phyloP scores from a whole-genome alignment of 768 basidiomycete genomes.

The Lactarius akahatsu region DNA sequence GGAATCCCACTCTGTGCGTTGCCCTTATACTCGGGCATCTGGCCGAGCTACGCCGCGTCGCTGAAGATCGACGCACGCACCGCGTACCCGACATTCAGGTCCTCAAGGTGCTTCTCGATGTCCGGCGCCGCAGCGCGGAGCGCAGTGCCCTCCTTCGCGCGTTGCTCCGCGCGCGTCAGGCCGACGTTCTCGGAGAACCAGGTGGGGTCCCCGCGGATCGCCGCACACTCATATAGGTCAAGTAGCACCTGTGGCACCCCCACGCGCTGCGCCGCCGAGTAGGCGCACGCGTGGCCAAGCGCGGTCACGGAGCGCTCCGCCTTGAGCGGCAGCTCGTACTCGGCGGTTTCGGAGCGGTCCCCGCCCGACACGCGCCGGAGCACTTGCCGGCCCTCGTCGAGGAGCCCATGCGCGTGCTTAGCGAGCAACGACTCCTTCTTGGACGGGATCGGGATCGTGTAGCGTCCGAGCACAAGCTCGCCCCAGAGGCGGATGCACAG shows the following conservation, averaged over 20 bases:
- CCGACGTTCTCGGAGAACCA: conserved; percentile 30
- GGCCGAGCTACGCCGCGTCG: conserved; percentile 15
- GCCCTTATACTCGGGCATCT: conserved; percentile 14
- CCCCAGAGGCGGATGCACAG: conserved; percentile 32
- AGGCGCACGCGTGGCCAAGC: conserved; percentile 28
- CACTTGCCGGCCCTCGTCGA: conserved; percentile 7
- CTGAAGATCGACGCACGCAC: conserved; percentile 29
- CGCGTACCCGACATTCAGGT: conserved; percentile 18
- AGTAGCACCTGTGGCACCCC: conserved; percentile 25
- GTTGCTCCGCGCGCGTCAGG: conserved; percentile 15
- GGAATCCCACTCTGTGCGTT: conserved; percentile 7
- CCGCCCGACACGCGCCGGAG: conserved; percentile 7
- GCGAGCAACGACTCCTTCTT: conserved; percentile 24
- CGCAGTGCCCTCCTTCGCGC: conserved; percentile 6
- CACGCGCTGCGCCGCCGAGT: conserved; percentile 22
- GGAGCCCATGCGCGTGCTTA: conserved; percentile 19
- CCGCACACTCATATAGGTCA: conserved; percentile 26
- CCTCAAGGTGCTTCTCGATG: conserved; percentile 20
- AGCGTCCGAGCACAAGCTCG: conserved; percentile 30
- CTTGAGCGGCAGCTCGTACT: conserved; percentile 29
- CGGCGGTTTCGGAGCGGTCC: conserved; percentile 23
- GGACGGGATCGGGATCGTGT: conserved; percentile 26
- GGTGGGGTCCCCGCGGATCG: conserved; percentile 27
- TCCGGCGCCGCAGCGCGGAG: conserved; percentile 18
- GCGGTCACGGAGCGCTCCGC: conserved; percentile 27